Evolutionary conservation across 2,329 filamentous ascomycete genomes (phyloP).

Genomic region (Talaromyces sp.): DNA sequence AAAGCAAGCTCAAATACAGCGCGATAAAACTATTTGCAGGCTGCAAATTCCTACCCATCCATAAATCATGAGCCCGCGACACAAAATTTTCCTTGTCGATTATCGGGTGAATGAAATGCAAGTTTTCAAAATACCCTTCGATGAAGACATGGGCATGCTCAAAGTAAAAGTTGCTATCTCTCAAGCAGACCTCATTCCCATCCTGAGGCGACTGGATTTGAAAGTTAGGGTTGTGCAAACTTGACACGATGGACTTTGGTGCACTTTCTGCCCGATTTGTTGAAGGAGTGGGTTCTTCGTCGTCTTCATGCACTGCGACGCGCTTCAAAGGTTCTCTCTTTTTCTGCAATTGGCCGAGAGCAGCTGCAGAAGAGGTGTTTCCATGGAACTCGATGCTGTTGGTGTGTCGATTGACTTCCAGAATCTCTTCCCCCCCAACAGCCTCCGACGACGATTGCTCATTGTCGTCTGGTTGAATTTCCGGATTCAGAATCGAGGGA

Average conservation of each 20-base stretch:
- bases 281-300: not conserved
- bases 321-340: slow-evolving; percentile 16
- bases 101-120: slow-evolving; percentile 46
- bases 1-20: slow-evolving; percentile 44
- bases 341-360: slow-evolving; percentile 39
- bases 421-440: slow-evolving; percentile 32
- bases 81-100: slow-evolving; percentile 44
- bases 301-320: slow-evolving; percentile 12
- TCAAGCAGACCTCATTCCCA: slow-evolving; percentile 18
- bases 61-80: slow-evolving; percentile 39
- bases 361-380: slow-evolving; percentile 43
- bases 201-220: slow-evolving; percentile 21
- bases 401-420: slow-evolving; percentile 43
- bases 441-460: slow-evolving; percentile 21
- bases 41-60: slow-evolving; percentile 29
- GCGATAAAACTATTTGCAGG: slow-evolving; percentile 41
- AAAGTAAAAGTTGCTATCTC: slow-evolving; percentile 32
- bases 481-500: not conserved
- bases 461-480: slow-evolving; percentile 11
- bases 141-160: slow-evolving; percentile 43
- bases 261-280: slow-evolving; percentile 14
- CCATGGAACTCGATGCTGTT: slow-evolving; percentile 46
- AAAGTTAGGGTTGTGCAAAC: slow-evolving; percentile 44
- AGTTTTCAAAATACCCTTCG: slow-evolving; percentile 45
- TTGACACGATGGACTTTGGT: slow-evolving; percentile 39